Conservation (phyloP, 2,329 filamentous ascomycete species). For the Aspergillus sp. region DNA sequence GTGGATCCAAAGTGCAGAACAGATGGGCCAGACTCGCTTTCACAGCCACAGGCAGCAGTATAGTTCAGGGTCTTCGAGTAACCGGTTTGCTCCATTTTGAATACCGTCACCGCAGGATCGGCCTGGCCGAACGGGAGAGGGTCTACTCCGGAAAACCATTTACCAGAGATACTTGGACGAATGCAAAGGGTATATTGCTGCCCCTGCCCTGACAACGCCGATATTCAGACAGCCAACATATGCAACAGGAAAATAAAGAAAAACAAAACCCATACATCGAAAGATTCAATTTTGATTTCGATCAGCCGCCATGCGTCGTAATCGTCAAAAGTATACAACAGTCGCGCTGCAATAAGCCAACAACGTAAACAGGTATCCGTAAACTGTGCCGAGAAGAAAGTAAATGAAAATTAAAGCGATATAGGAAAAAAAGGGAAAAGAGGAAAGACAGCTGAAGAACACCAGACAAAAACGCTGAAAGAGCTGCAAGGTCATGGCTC, state of each 20-base stretch:
- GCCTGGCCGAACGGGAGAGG: too few relatives aligned
- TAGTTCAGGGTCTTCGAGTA: too few relatives aligned
- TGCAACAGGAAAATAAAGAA: background rate
- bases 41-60: too few relatives aligned
- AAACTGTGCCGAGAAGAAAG: slow-evolving; percentile 1
- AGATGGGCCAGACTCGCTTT: too few relatives aligned
- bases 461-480: slow-evolving; percentile 5
- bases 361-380: slow-evolving; percentile 4
- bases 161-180: too few relatives aligned
- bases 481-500: slow-evolving; percentile 25
- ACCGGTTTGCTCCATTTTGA: too few relatives aligned
- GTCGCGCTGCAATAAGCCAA: slow-evolving; percentile 1
- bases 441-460: slow-evolving; percentile 6
- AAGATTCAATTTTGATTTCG: background rate
- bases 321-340: background rate
- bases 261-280: background rate
- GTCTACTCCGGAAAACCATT: too few relatives aligned
- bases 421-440: slow-evolving; percentile 7
- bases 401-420: slow-evolving; percentile 4
- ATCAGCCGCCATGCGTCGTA: background rate
- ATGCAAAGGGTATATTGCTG: background rate
- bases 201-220: background rate
- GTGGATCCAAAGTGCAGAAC: too few relatives aligned
- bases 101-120: too few relatives aligned
- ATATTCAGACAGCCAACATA: too few relatives aligned